Conservation (phyloP, 2,329 filamentous ascomycete species). For the Magnaporthiopsis poae region DNA sequence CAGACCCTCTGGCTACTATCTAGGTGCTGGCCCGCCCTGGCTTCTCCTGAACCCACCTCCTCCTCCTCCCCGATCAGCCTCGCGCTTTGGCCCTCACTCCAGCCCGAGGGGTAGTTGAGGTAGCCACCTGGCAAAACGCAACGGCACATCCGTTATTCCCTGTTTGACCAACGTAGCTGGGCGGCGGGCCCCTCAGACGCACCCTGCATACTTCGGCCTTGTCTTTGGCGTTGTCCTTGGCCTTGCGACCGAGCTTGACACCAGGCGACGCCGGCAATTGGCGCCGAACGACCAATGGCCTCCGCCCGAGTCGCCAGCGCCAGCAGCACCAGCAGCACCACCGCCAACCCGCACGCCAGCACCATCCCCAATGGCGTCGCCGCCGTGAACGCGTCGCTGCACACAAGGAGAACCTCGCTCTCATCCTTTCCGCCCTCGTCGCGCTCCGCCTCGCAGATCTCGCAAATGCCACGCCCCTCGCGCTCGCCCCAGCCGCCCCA, state of each 20-base stretch:
- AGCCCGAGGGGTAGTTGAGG: not conserved
- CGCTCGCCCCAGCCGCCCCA: slow-evolving; percentile 43
- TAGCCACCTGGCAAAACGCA: not conserved
- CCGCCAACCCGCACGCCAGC: slow-evolving; percentile 19
- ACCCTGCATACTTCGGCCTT: not conserved
- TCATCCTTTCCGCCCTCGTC: slow-evolving; percentile 50
- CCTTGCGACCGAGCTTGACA: not conserved
- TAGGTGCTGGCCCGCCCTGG: too few species aligned
- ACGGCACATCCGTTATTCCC: not conserved
- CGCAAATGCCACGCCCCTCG: slow-evolving; percentile 40
- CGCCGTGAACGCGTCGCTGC: slow-evolving; percentile 14
- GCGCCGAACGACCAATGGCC: not conserved
- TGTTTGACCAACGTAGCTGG: not conserved
- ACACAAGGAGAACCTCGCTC: slow-evolving; percentile 46
- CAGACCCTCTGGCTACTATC: too few species aligned
- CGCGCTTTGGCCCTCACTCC: not conserved
- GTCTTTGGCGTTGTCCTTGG: not conserved
- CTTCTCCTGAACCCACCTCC: not conserved
- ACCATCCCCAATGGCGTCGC: slow-evolving; percentile 12
- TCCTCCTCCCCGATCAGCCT: not conserved
- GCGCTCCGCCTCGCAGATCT: slow-evolving; percentile 49
- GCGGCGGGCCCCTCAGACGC: not conserved
- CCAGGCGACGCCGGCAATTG: not conserved
- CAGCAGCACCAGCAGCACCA: slow-evolving; percentile 20
- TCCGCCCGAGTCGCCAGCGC: not conserved